Percentiles rank a stretch among this genome's conserved stretches.
phyloP scores from a whole-genome alignment of 345 rosid species.

The Jatropha curcas region DNA sequence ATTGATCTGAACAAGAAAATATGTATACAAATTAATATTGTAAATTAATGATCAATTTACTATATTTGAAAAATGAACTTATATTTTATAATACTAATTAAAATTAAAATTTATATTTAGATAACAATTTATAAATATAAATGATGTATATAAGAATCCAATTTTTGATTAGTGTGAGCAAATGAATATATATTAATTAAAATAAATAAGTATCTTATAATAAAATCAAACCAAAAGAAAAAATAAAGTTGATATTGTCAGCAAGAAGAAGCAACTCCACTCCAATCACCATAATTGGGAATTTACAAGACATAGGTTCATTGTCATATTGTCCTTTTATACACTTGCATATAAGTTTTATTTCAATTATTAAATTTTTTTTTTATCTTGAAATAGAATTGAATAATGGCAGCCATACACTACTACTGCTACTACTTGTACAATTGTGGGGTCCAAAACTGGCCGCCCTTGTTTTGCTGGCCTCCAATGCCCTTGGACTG shows the following conservation, averaged over 20 bases:
- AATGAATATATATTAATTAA: no score
- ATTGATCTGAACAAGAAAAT: no score
- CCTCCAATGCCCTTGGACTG: slow-evolving; percentile 10
- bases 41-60: no score
- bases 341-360: background rate
- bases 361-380: background rate
- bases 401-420: background rate
- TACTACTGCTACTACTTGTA: background rate
- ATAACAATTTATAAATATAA: no score
- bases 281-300: background rate
- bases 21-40: no score
- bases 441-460: slow-evolving; percentile 8
- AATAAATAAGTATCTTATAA: no score
- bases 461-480: slow-evolving; percentile 1
- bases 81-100: no score
- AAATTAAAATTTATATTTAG: no score
- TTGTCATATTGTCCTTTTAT: slow-evolving; percentile 3
- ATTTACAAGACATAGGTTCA: background rate
- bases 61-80: no score
- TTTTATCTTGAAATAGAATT: background rate
- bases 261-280: background rate
- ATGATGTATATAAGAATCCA: no score
- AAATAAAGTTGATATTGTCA: background rate
- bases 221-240: no score
- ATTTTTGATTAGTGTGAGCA: no score